phyloP scores from a whole-genome alignment of 441 rosid species.

The Hura crepitans region DNA sequence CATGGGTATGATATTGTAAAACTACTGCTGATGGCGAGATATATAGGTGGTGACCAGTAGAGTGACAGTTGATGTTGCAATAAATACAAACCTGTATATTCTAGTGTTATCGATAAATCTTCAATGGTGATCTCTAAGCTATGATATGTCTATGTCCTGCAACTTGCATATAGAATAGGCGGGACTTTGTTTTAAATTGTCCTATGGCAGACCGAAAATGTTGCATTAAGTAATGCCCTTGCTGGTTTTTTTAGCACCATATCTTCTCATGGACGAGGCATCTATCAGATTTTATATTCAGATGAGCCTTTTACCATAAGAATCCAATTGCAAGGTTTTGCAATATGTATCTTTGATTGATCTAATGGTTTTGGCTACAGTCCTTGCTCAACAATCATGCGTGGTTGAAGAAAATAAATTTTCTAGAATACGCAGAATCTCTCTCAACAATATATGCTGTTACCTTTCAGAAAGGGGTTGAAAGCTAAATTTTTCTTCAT shows the following conservation, averaged over 20 bases:
- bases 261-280: background rate
- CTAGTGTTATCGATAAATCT: background rate
- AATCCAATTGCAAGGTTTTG: no score
- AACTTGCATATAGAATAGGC: background rate
- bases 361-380: no score
- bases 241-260: background rate
- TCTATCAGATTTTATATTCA: background rate
- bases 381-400: no score
- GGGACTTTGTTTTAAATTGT: background rate
- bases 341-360: no score
- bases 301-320: no score
- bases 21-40: background rate
- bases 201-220: background rate
- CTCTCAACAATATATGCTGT: background rate
- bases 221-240: background rate
- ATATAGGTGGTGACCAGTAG: background rate
- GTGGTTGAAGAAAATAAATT: background rate
- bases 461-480: background rate
- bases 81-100: background rate
- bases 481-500: no score
- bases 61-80: slow-evolving; percentile 2
- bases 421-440: background rate
- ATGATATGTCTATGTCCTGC: background rate
- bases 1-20: background rate
- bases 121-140: background rate